phyloP scores from a whole-genome alignment of 176 grass and related monocot species.

The Avena eriantha region DNA sequence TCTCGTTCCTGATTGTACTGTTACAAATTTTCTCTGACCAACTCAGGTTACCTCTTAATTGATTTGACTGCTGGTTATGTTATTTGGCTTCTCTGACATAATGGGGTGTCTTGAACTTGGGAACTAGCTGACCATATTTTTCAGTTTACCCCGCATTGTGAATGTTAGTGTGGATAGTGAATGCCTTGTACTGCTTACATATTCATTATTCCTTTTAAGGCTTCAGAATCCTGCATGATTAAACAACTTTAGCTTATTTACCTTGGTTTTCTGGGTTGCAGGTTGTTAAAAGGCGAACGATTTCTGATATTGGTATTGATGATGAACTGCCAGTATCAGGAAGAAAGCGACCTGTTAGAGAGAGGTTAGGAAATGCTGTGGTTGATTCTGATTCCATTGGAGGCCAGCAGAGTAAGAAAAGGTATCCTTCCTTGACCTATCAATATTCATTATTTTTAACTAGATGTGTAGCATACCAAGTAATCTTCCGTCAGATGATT shows the following conservation, averaged over 20 bases:
- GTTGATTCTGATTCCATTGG: constrained; percentile 49
- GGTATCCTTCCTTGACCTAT: constrained; percentile 46
- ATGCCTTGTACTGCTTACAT: neutral
- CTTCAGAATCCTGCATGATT: neutral
- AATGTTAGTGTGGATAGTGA: constrained; percentile 18
- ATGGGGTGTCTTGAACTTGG: neutral
- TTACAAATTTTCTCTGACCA: neutral
- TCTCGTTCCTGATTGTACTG: neutral
- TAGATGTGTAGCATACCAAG: constrained; percentile 3
- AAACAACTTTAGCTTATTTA: constrained; percentile 18
- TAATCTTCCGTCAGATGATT: constrained; percentile 10
- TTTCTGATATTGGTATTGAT: constrained; percentile 41
- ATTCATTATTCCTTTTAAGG: neutral
- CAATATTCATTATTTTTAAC: neutral
- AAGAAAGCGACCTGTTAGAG: constrained; percentile 52
- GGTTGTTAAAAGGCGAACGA: constrained; percentile 69
- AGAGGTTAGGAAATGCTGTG: constrained; percentile 62
- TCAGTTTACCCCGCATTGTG: constrained; percentile 2
- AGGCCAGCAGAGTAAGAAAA: constrained; percentile 57
- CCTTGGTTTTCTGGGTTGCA: constrained; percentile 39
- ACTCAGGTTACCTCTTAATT: too few relatives aligned
- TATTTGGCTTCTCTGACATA: too few relatives aligned
- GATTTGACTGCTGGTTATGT: too few relatives aligned
- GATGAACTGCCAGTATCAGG: constrained; percentile 43
- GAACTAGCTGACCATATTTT: neutral